phyloP scores from a whole-genome alignment of 768 basidiomycete species.

The Hericium erinaceus region DNA sequence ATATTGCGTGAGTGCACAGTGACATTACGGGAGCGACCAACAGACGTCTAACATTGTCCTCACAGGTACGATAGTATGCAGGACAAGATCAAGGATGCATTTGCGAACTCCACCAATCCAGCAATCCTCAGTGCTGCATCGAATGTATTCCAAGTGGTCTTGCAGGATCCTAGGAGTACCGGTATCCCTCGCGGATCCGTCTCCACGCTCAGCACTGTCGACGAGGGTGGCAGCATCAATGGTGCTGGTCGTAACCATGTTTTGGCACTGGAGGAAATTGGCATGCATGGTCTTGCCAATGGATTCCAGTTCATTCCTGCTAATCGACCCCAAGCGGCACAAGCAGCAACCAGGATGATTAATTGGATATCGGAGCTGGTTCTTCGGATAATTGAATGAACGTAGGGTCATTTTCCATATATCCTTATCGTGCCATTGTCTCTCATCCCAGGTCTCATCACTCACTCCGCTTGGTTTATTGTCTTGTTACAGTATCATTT shows the following conservation, averaged over 20 bases:
- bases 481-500: not conserved
- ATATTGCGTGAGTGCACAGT: conserved; percentile 53
- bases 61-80: conserved; percentile 66
- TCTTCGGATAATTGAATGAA: conserved; percentile 38
- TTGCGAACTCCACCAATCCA: conserved; percentile 64
- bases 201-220: conserved; percentile 55
- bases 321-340: conserved; percentile 18
- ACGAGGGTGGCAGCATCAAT: conserved; percentile 32
- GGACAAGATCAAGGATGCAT: conserved; percentile 64
- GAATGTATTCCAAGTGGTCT: conserved; percentile 63
- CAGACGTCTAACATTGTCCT: not conserved
- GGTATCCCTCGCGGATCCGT: conserved; percentile 41
- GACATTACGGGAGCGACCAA: not conserved
- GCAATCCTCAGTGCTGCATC: conserved; percentile 62
- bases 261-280: conserved; percentile 49
- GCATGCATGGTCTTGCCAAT: conserved; percentile 68
- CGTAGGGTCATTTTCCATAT: not conserved
- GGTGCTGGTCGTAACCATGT: not conserved
- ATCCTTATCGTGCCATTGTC: not conserved
- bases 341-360: conserved; percentile 49
- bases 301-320: conserved; percentile 62
- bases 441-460: not conserved
- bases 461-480: not conserved
- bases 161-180: conserved; percentile 42
- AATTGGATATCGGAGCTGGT: conserved; percentile 67